Percentiles rank a stretch among this genome's conserved stretches.
phyloP scores from a whole-genome alignment of 805 yeast genomes.

The Barnettozyma wickerhamii region DNA sequence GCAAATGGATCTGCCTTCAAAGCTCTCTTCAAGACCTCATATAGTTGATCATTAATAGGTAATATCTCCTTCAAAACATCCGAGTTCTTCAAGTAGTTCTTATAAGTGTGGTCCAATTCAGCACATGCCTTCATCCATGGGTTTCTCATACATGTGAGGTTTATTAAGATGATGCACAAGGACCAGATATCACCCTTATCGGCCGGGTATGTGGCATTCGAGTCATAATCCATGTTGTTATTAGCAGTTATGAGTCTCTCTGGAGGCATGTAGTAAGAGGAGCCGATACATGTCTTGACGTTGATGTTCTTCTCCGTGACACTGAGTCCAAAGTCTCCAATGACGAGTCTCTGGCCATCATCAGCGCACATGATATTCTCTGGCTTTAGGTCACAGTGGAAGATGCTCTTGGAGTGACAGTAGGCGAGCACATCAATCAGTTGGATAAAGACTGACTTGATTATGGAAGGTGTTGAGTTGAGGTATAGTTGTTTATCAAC shows the following conservation, averaged over 20 bases:
- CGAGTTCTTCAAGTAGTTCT: conserved; percentile 53
- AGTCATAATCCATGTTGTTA: conserved; percentile 21
- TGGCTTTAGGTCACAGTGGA: conserved; percentile 94
- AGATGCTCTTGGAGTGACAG: conserved; percentile 79
- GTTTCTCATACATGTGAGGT: conserved; percentile 76
- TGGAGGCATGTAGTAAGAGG: conserved; percentile 91
- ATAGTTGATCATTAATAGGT: conserved; percentile 67
- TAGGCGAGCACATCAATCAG: conserved; percentile 77
- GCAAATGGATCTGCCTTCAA: conserved; percentile 30
- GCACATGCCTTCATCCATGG: conserved; percentile 83
- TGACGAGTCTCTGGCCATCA: conserved; percentile 50
- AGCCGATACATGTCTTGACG: conserved; percentile 78
- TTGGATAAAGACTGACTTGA: conserved; percentile 64
- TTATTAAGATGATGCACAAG: conserved; percentile 73
- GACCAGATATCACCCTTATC: conserved; percentile 86
- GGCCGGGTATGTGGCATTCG: conserved; percentile 48
- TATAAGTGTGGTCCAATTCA: conserved; percentile 58
- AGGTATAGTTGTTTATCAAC: conserved; percentile 65
- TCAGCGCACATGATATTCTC: conserved; percentile 76
- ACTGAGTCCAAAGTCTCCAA: conserved; percentile 91
- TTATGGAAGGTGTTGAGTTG: conserved; percentile 42
- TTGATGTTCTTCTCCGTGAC: conserved; percentile 53
- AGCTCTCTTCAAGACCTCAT: conserved; percentile 38
- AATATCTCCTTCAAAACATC: conserved; percentile 57
- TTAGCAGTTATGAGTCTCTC: conserved; percentile 52